Evolutionary conservation across 2,329 filamentous ascomycete genomes (phyloP).

Genomic region (Calonectria pauciramosa): DNA sequence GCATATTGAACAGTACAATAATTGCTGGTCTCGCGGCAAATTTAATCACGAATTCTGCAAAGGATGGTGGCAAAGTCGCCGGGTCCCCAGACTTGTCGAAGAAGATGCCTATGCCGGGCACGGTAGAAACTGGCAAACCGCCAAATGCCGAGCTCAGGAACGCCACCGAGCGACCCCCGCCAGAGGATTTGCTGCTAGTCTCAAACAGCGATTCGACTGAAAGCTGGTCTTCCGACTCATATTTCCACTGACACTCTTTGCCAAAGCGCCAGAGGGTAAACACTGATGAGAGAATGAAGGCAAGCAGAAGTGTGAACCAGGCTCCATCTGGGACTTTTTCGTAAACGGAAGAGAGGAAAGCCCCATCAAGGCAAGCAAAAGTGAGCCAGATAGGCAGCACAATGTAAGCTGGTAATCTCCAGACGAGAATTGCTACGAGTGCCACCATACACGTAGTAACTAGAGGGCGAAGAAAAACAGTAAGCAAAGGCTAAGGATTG

Average conservation of each 20-base stretch:
- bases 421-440: constrained; percentile 78
- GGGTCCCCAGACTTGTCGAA: constrained; percentile 76
- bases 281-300: constrained; percentile 69
- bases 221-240: constrained; percentile 73
- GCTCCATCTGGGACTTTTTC: constrained; percentile 80
- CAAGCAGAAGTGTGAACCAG: constrained; percentile 80
- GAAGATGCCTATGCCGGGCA: constrained; percentile 76
- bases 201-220: constrained; percentile 46
- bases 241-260: constrained; percentile 80
- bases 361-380: constrained; percentile 74
- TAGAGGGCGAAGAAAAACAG: neutral
- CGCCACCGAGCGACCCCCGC: neutral
- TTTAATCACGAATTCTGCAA: constrained; percentile 79
- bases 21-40: constrained; percentile 75
- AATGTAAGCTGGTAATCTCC: constrained; percentile 71
- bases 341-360: constrained; percentile 76
- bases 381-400: constrained; percentile 72
- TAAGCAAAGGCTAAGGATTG: neutral
- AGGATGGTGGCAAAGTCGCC: constrained; percentile 53
- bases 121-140: constrained; percentile 56
- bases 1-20: constrained; percentile 80
- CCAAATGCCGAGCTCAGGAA: constrained; percentile 46
- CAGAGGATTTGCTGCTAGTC: neutral
- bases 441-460: constrained; percentile 78
- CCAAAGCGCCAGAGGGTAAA: constrained; percentile 85